Base-by-base conservation (phyloP, 306 rosid genomes). In the Rubus parviflorus region DNA sequence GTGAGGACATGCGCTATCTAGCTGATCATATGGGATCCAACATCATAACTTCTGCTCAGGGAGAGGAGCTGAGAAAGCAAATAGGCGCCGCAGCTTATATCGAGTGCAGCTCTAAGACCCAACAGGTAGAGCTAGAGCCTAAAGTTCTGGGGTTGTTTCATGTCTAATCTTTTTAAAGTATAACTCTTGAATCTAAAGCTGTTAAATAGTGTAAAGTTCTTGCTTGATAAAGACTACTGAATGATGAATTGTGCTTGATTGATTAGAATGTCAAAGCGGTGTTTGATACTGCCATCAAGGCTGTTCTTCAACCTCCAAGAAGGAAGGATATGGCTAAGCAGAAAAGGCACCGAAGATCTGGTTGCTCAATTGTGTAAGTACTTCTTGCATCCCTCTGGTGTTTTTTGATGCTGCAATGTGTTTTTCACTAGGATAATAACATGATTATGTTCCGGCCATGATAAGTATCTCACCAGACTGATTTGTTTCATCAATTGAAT, bases 31-130 rank as follows among this genome's bases (percentile, higher is more conserved):
- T 80, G 85, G 97, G 92, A 72, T 87, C 91, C 66, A 92, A 89
- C 87, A 74, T 91, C 80, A 82, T 95, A 77, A 76, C 96, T 78
- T 86, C 85, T 80, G 88, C 90, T 25, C 97, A 95, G 99, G 99
- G 99, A 42, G 99, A 95, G 88, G 99, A 95, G 85, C 87, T 95
- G 64, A 89, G 99, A 85, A 95, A 92, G 82, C 99, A 92, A 89
- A 87, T 92, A 77, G 99, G 99, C 38, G 99, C 99, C 3, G 97
- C 97, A 10, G 97, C 99, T 43, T 95, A 90, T 79, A 89, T 95
- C 16, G 99, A 92, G 81, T 95, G 99, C 86, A 95, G 99, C 76
- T 95, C 99, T 2, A 95, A 95, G 89, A 90, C 99, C 66, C 99
- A 95, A 80, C 99, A 92, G 97, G 99, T 95, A 82, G 14, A 61